Evolutionary conservation across 495 filamentous ascomycete species (phyloP).

Genomic region (Acidomyces sp.): DNA sequence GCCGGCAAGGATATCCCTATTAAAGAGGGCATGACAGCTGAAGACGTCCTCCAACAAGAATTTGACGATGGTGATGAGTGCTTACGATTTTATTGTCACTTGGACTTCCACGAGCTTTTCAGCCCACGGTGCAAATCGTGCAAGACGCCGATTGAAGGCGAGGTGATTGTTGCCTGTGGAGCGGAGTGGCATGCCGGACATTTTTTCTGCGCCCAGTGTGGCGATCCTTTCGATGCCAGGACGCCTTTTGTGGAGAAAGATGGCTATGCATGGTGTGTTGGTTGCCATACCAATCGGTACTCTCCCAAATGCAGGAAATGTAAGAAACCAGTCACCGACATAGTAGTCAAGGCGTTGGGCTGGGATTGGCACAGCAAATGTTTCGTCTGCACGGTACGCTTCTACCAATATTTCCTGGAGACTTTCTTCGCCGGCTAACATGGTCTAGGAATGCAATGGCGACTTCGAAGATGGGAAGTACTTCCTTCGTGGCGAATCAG

Average conservation of each 20-base stretch:
- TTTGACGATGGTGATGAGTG: conserved; percentile 53
- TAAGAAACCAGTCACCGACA: conserved; percentile 67
- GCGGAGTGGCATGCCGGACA: conserved; percentile 94
- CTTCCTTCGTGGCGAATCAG: conserved; percentile 46
- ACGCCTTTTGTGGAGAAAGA: conserved; percentile 95
- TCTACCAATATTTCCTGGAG: neutral
- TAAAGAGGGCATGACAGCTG: conserved; percentile 30
- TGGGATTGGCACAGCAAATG: conserved; percentile 89
- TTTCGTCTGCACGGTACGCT: conserved; percentile 59
- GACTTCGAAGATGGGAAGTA: conserved; percentile 52
- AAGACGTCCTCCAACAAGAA: conserved; percentile 28
- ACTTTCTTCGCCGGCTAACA: too few species aligned
- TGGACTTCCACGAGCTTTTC: conserved; percentile 93
- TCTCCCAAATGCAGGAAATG: conserved; percentile 80
- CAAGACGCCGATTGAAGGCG: conserved; percentile 95
- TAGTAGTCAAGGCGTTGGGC: conserved; percentile 74
- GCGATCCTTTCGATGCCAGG: conserved; percentile 74
- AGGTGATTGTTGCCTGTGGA: conserved; percentile 85
- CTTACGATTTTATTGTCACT: conserved; percentile 86
- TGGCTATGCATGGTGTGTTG: conserved; percentile 96
- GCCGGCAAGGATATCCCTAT: conserved; percentile 45
- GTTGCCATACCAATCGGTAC: conserved; percentile 82
- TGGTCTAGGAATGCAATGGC: conserved; percentile 42
- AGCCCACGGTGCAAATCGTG: conserved; percentile 90
- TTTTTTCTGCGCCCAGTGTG: conserved; percentile 99